phyloP scores from a whole-genome alignment of 139 green algal genomes.

The Coelastrella sp. region DNA sequence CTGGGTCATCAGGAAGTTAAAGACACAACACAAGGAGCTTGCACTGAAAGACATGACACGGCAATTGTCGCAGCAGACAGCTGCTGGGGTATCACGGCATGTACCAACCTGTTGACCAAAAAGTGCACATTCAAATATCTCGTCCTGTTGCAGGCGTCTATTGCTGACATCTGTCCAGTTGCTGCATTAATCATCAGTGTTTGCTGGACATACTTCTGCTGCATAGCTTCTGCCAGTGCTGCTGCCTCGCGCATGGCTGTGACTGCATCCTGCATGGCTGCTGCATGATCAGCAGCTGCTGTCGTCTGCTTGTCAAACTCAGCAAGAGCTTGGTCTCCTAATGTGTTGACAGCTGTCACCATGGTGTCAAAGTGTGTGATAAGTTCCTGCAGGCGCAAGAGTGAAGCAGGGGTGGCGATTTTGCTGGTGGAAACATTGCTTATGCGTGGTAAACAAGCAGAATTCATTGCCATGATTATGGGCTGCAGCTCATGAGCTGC shows the following conservation, averaged over 20 bases:
- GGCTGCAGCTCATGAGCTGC: too few relatives aligned
- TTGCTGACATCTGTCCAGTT: not conserved
- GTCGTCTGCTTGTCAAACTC: slow-evolving; percentile 14
- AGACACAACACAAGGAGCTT: not conserved
- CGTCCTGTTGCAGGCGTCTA: not conserved
- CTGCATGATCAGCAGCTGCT: not conserved
- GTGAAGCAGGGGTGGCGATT: too few relatives aligned
- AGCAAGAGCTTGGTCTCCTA: slow-evolving; percentile 18
- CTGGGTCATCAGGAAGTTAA: too few relatives aligned
- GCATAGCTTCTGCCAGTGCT: not conserved
- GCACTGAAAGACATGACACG: not conserved
- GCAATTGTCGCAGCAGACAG: not conserved
- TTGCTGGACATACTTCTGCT: slow-evolving; percentile 42
- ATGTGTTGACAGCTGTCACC: not conserved
- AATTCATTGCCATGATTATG: too few relatives aligned
- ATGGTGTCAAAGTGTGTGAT: slow-evolving; percentile 19
- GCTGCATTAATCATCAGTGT: slow-evolving; percentile 34
- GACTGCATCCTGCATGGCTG: not conserved
- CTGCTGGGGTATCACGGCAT: not conserved
- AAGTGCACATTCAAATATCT: not conserved
- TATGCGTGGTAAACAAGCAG: too few relatives aligned
- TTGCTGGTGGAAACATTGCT: too few relatives aligned
- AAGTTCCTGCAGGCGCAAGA: not conserved
- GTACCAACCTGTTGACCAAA: slow-evolving; percentile 8
- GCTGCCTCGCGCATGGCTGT: slow-evolving; percentile 40